Evolutionary conservation across 352 stramenopile genomes (phyloP).

Genomic region (Globisporangium heterothallicum): DNA sequence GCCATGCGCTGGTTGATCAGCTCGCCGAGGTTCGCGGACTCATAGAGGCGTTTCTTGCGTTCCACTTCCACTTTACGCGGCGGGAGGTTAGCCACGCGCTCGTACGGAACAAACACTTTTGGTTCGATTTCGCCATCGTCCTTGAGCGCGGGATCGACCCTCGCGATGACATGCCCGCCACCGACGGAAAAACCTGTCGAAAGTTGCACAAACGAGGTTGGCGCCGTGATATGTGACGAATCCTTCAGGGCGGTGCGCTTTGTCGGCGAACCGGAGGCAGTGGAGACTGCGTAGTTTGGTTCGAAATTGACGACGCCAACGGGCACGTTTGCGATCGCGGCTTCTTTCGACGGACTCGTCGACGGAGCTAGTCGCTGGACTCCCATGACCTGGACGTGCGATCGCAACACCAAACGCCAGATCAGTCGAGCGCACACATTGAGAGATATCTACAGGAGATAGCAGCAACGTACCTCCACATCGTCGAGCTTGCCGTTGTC

Average conservation of each 20-base stretch:
- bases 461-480: neutral
- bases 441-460: neutral
- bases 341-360: slow-evolving; percentile 49
- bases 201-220: slow-evolving; percentile 32
- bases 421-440: neutral
- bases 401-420: neutral
- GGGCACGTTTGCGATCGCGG: slow-evolving; percentile 14
- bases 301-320: slow-evolving; percentile 60
- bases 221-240: slow-evolving; percentile 34
- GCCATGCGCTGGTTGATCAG: slow-evolving; percentile 44
- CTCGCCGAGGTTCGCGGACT: slow-evolving; percentile 35
- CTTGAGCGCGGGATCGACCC: slow-evolving; percentile 33
- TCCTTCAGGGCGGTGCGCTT: slow-evolving; percentile 26
- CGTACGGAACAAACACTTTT: slow-evolving; percentile 69
- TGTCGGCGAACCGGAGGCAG: slow-evolving; percentile 19
- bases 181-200: slow-evolving; percentile 39
- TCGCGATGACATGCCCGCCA: slow-evolving; percentile 31
- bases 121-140: slow-evolving; percentile 59
- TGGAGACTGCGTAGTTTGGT: slow-evolving; percentile 22
- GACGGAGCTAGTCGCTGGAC: slow-evolving; percentile 36
- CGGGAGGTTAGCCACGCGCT: slow-evolving; percentile 41
- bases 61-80: slow-evolving; percentile 69
- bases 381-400: slow-evolving; percentile 4
- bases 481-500: neutral
- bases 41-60: slow-evolving; percentile 55